phyloP scores from a whole-genome alignment of 108 stramenopile genomes.

The Cyclotella sp. region DNA sequence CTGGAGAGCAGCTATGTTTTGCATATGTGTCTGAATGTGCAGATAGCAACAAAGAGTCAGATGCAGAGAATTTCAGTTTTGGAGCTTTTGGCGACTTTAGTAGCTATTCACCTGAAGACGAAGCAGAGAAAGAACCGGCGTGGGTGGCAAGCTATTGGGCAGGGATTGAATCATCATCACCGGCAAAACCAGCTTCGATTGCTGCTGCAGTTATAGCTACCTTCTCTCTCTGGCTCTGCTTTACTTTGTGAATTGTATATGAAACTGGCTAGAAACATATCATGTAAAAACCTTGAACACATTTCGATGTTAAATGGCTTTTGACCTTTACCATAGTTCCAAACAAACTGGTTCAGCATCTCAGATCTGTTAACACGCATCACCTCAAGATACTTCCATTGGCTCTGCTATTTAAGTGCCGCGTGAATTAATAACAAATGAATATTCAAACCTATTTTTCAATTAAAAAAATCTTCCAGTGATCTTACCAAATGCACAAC shows the following conservation, averaged over 20 bases:
- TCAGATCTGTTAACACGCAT: too few relatives aligned
- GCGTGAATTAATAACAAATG: too few relatives aligned
- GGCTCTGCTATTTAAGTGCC: too few relatives aligned
- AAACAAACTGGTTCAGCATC: too few relatives aligned
- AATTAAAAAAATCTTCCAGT: too few relatives aligned
- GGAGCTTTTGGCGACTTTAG: conserved; percentile 14
- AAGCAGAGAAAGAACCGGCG: conserved; percentile 6
- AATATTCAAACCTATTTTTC: too few relatives aligned
- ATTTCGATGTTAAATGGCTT: not conserved
- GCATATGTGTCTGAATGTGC: conserved; percentile 44
- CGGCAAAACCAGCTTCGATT: conserved; percentile 5
- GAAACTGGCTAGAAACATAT: not conserved
- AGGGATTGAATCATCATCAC: not conserved
- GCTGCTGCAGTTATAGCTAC: not conserved
- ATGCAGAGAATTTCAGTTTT: not conserved
- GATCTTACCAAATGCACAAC: too few relatives aligned
- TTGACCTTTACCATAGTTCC: not conserved
- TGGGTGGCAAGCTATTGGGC: conserved; percentile 28
- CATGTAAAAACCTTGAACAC: not conserved
- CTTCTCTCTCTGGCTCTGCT: not conserved
- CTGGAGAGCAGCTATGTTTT: conserved; percentile 35
- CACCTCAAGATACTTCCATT: too few relatives aligned
- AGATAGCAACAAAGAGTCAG: not conserved
- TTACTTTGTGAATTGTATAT: not conserved
- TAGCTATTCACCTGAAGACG: not conserved